phyloP scores from a whole-genome alignment of 768 basidiomycete genomes.

The Suillus luteus region DNA sequence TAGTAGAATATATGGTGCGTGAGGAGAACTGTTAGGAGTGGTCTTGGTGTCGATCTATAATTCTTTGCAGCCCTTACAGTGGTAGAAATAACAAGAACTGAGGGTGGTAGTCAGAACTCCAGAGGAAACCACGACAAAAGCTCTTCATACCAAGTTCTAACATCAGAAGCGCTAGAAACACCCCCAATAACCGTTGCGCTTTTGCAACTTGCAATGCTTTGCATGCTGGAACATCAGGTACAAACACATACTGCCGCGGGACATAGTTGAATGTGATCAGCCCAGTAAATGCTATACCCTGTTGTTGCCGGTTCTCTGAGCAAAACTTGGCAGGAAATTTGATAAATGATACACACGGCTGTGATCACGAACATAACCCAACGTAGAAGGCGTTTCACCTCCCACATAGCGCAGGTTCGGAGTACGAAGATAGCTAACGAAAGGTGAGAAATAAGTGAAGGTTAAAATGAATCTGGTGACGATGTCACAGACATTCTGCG shows the following conservation, averaged over 20 bases:
- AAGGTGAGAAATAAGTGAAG: not conserved
- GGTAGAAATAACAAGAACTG: not conserved
- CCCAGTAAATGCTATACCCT: not conserved
- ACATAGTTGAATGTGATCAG: not conserved
- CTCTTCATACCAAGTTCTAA: not conserved
- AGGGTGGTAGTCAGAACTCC: not conserved
- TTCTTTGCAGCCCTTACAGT: not conserved
- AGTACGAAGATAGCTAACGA: slow-evolving; percentile 3
- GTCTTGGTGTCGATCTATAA: not conserved
- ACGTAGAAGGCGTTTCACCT: not conserved
- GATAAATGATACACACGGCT: not conserved
- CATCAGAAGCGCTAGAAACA: not conserved
- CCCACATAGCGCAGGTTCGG: not conserved
- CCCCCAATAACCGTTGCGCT: not conserved
- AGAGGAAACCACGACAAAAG: not conserved
- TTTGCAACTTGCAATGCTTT: not conserved
- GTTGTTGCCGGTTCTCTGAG: not conserved
- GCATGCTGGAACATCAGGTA: not conserved
- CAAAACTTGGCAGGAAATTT: not conserved
- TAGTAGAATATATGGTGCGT: not conserved
- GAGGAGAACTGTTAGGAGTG: not conserved
- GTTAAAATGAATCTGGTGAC: not conserved
- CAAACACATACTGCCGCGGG: not conserved
- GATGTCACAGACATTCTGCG: not conserved
- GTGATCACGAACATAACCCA: not conserved